These are phyloP conservation scores for Austropuccinia psidii DNA, from an alignment of 1,284 basidiomycete species.

Conservation along the genomic window DNA sequence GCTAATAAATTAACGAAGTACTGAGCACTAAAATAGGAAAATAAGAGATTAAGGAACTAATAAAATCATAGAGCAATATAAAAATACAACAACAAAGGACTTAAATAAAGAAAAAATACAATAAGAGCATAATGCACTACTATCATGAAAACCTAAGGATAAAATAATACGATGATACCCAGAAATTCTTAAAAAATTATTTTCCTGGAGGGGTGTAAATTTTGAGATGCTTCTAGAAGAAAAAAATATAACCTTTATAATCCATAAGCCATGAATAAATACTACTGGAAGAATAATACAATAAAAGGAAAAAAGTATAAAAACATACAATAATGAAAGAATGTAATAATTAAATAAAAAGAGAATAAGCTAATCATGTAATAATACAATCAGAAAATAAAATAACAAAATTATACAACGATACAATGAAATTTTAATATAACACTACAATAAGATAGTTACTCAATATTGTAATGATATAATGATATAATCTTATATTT, in stretches of 20 bases:
- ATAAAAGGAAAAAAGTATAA: not conserved
- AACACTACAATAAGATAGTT: not conserved
- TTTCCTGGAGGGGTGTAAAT: too few relatives aligned
- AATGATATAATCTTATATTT: not conserved
- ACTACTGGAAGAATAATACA: not conserved
- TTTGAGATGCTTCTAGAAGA: too few relatives aligned
- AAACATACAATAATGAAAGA: not conserved
- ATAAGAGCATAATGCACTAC: not conserved
- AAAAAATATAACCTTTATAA: too few relatives aligned
- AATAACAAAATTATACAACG: not conserved
- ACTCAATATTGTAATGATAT: not conserved
- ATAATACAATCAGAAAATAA: not conserved
- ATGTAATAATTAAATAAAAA: not conserved
- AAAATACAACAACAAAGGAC: not conserved
- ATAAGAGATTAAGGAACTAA: not conserved
- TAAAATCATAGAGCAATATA: not conserved
- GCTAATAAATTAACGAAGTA: not conserved
- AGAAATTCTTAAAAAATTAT: too few relatives aligned
- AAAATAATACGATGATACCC: not conserved
- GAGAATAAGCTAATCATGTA: not conserved
- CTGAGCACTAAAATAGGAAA: not conserved
- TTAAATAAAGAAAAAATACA: not conserved
- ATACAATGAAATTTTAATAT: not conserved
- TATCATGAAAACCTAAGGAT: not conserved
- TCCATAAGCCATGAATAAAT: too few relatives aligned